These are phyloP conservation scores for Elsinoe arachidis DNA, from an alignment of 2,329 filamentous ascomycete genomes.

Conservation along the genomic window DNA sequence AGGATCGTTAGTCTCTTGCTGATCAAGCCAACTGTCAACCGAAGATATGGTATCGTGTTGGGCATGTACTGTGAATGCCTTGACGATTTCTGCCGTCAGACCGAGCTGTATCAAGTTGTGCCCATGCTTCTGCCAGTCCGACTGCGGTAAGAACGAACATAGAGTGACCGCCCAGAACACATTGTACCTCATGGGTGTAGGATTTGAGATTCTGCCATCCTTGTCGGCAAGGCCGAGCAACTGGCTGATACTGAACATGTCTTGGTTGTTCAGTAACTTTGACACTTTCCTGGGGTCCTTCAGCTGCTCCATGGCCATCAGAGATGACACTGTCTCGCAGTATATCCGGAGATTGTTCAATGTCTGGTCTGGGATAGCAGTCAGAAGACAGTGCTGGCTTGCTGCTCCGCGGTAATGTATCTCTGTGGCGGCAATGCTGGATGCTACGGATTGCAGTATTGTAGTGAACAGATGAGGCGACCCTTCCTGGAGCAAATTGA, in stretches of 20 bases:
- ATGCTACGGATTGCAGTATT: conserved; percentile 29
- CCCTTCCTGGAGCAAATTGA: conserved; percentile 21
- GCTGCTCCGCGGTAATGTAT: conserved; percentile 84
- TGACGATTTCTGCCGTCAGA: conserved; percentile 59
- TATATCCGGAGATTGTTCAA: conserved; percentile 82
- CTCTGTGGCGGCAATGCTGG: conserved; percentile 79
- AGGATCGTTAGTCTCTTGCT: not conserved
- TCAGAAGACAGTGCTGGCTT: conserved; percentile 57
- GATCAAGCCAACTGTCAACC: too few species aligned
- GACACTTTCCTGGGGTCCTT: conserved; percentile 7
- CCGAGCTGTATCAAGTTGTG: conserved; percentile 59
- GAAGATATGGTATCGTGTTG: not conserved
- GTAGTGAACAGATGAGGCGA: conserved; percentile 53
- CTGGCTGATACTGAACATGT: conserved; percentile 5
- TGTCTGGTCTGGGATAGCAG: conserved; percentile 73
- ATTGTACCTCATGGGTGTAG: conserved; percentile 5
- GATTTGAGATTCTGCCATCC: not conserved
- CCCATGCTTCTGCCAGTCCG: conserved; percentile 7
- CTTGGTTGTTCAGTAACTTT: conserved; percentile 6
- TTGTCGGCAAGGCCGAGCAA: not conserved
- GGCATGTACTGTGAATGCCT: conserved; percentile 57
- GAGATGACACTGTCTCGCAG: conserved; percentile 57
- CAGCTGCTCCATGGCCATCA: conserved; percentile 12
- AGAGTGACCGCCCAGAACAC: conserved; percentile 10
- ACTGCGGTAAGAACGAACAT: conserved; percentile 1